Conservation (phyloP, 495 filamentous ascomycete genomes). For the Penicillium longicatenatum region DNA sequence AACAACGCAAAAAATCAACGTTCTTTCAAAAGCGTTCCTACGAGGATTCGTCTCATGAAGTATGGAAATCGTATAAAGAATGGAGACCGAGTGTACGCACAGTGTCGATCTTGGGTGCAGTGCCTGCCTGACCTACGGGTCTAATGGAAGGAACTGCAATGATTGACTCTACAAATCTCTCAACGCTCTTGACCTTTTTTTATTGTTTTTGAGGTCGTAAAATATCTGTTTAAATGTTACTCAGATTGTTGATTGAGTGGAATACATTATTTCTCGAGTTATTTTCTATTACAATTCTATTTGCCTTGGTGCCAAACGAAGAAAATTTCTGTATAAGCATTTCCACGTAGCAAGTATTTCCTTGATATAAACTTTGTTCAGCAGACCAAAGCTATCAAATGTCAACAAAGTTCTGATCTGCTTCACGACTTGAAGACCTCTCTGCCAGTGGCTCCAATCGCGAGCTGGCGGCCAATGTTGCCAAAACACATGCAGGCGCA, state of each 20-base stretch:
- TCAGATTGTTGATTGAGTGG: not conserved
- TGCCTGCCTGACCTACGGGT: slow-evolving; percentile 46
- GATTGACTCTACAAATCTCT: slow-evolving; percentile 62
- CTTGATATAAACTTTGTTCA: not conserved
- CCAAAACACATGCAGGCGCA: slow-evolving; percentile 95
- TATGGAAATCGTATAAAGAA: slow-evolving; percentile 66
- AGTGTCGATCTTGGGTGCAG: slow-evolving; percentile 71
- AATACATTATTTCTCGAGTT: slow-evolving; percentile 2
- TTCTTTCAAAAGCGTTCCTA: slow-evolving; percentile 66
- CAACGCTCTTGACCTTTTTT: not conserved
- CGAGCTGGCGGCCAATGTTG: slow-evolving; percentile 84
- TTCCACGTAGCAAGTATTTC: not conserved
- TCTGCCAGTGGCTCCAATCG: slow-evolving; percentile 40
- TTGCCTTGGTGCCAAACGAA: slow-evolving; percentile 10
- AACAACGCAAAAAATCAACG: slow-evolving; percentile 70
- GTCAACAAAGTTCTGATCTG: not conserved
- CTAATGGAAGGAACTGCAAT: slow-evolving; percentile 65
- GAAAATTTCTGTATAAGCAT: slow-evolving; percentile 10
- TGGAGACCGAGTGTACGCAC: slow-evolving; percentile 56
- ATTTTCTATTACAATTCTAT: slow-evolving; percentile 21
- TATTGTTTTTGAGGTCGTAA: not conserved
- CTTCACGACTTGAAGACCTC: slow-evolving; percentile 27
- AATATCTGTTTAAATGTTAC: not conserved
- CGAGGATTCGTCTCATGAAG: slow-evolving; percentile 60
- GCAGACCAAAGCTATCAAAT: not conserved